Percentiles rank a stretch among this genome's conserved stretches.
These are phyloP conservation scores for Ceratocystis cubensis DNA, from an alignment of 2,329 filamentous ascomycete genomes.

Conservation along the genomic window DNA sequence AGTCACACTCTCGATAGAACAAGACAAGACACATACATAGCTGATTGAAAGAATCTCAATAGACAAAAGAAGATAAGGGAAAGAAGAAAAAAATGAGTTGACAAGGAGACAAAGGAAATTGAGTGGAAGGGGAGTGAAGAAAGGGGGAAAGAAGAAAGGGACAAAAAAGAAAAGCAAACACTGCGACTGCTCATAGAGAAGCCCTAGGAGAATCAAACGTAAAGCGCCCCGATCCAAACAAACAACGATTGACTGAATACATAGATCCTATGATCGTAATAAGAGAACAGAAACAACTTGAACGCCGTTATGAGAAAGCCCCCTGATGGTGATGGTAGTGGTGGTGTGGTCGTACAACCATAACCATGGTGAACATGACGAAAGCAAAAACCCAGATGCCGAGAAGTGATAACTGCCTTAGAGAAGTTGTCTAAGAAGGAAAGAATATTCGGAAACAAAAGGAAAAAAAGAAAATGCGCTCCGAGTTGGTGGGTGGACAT, in stretches of 20 bases:
- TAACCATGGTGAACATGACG: slow-evolving; percentile 21
- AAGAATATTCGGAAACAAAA: slow-evolving; percentile 14
- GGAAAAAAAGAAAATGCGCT: slow-evolving; percentile 10
- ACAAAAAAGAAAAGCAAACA: slow-evolving; percentile 16
- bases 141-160: slow-evolving; percentile 2
- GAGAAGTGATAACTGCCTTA: slow-evolving; percentile 12
- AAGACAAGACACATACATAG: neutral
- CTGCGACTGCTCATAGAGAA: slow-evolving; percentile 19
- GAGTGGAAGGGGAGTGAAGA: neutral
- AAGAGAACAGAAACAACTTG: slow-evolving; percentile 20
- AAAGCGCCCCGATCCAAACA: slow-evolving; percentile 16
- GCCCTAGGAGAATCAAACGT: slow-evolving; percentile 16
- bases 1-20: neutral
- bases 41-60: slow-evolving; percentile 13
- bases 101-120: slow-evolving; percentile 17
- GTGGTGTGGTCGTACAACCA: slow-evolving; percentile 19
- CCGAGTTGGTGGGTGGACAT: slow-evolving; percentile 16
- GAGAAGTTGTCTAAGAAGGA: slow-evolving; percentile 11
- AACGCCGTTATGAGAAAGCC: slow-evolving; percentile 20
- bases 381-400: slow-evolving; percentile 19
- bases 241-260: slow-evolving; percentile 20
- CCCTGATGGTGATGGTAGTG: slow-evolving; percentile 1
- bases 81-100: slow-evolving; percentile 8
- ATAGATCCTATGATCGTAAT: slow-evolving; percentile 20
- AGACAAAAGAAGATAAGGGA: slow-evolving; percentile 13